Conservation (phyloP, 2,329 filamentous ascomycete species). For the Escovopsis sp. region DNA sequence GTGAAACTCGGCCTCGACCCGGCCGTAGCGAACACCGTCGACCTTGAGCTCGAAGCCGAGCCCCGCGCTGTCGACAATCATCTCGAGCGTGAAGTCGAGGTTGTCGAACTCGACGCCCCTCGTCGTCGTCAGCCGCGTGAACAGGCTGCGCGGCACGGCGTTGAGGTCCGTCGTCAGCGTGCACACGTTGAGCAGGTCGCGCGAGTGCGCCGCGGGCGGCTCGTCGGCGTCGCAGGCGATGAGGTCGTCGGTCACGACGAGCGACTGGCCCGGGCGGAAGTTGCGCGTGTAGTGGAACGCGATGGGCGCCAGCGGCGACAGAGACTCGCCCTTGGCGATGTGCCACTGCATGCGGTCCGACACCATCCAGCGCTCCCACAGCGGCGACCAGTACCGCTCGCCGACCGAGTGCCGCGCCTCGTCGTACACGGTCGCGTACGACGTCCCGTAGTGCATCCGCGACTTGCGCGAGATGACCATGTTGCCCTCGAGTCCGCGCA, state of each 20-base stretch:
- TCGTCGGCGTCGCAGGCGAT: conserved; percentile 60
- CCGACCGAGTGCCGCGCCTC: conserved; percentile 57
- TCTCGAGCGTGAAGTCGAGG: conserved; percentile 67
- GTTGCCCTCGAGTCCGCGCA: conserved; percentile 61
- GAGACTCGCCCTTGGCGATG: conserved; percentile 62
- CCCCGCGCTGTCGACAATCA: conserved; percentile 67
- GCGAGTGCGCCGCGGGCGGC: conserved; percentile 44
- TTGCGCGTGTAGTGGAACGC: conserved; percentile 79
- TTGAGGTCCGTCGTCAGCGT: conserved; percentile 68
- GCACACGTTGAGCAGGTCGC: conserved; percentile 57
- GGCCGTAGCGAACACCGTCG: conserved; percentile 61
- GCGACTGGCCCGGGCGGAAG: conserved; percentile 63
- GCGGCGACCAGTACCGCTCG: conserved; percentile 64
- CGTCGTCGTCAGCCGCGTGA: conserved; percentile 63
- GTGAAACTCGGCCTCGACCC: conserved; percentile 67
- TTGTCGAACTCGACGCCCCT: conserved; percentile 71
- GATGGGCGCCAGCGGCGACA: conserved; percentile 59
- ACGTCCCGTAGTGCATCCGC: conserved; percentile 66
- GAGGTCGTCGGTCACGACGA: conserved; percentile 66
- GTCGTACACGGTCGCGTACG: conserved; percentile 69
- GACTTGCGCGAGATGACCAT: conserved; percentile 64
- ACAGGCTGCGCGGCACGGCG: conserved; percentile 57
- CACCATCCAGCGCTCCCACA: conserved; percentile 77
- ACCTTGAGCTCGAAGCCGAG: conserved; percentile 67
- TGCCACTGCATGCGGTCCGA: conserved; percentile 77